Evolutionary conservation across 2,329 filamentous ascomycete genomes (phyloP), one percentile per base, ranked within the genome.

Genomic region (Fusarium duplospermum): DNA sequence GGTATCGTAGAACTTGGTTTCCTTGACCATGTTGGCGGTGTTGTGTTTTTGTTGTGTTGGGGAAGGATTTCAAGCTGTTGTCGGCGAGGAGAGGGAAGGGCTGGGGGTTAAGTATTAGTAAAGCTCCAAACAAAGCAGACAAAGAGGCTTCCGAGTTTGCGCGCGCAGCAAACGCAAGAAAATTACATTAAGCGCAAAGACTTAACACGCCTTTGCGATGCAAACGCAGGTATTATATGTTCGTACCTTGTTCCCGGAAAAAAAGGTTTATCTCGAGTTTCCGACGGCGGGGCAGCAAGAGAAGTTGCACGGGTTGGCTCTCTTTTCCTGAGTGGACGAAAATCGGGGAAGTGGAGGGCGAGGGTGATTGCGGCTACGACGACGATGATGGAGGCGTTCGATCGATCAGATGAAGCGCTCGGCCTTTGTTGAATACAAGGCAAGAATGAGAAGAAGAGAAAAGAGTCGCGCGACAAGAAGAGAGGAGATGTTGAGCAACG

Each of bases 1-100:
- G 71, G 89, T 85, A 71, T 96, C 93, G 86, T 96, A 96, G 82
- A 90, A 89, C 83, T 94, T 94, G 40, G 91, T 93, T 79, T 95
- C 93, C 82, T 93, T 93, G 76, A 92, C 93, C 93, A 95, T 95
- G 64, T 80, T 92, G 83, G 63, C 78, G 59, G 70, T 52, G 45
- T 50, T 27, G 60, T 45, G 58, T 27, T 29, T 29, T 70, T 52
- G 45, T 50, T 27, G 60, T 45, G 57, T 27, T 52, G 47, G 24
- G 22, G 52, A 50, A 38, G 36, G 50, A 50, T 64, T 66, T 60
- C 45, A 42, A 27, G 35, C 71, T 62, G 62, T 59, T 50, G 54
- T 27, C 50, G 64, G 50, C 45, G 38, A 65, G 58, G 59, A 67
- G 62, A 63, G 63, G 57, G 40, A 63, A 66, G 67, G 70, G 71